These are phyloP conservation scores for Meredithiella fracta DNA, from an alignment of 2,329 filamentous ascomycete species.

Conservation along the genomic window DNA sequence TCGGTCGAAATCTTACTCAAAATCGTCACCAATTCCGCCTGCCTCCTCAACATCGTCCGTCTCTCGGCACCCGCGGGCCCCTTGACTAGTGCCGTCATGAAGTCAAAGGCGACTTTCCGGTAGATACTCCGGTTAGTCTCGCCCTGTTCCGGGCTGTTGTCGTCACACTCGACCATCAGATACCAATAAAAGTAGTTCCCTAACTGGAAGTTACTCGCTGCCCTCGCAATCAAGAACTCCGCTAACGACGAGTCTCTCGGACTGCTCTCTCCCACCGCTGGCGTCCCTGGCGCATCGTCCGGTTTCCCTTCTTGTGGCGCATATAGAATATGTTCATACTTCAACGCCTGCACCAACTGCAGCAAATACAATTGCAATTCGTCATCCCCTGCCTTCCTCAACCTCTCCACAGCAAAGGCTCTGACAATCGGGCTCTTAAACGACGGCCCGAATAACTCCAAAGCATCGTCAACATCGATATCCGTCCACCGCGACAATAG, in stretches of 20 bases:
- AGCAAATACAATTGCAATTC: conserved; percentile 82
- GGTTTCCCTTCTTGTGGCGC: not conserved
- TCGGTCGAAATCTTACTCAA: conserved; percentile 80
- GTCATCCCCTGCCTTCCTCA: conserved; percentile 82
- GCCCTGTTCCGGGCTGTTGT: conserved; percentile 58
- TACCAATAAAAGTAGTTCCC: conserved; percentile 98
- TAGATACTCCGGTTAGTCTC: conserved; percentile 70
- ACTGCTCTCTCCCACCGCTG: not conserved
- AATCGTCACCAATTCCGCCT: conserved; percentile 78
- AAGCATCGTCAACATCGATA: conserved; percentile 89
- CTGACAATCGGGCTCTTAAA: conserved; percentile 80
- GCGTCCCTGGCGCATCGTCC: not conserved
- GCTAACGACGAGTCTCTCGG: conserved; percentile 64
- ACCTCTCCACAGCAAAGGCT: conserved; percentile 79
- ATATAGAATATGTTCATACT: conserved; percentile 63
- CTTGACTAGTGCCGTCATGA: conserved; percentile 74
- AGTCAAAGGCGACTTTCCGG: conserved; percentile 85
- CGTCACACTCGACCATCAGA: conserved; percentile 92
- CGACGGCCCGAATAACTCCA: conserved; percentile 81
- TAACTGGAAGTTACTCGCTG: conserved; percentile 72
- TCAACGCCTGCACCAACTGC: conserved; percentile 88
- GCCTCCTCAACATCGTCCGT: conserved; percentile 61
- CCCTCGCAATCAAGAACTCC: conserved; percentile 73
- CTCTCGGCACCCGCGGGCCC: conserved; percentile 53
- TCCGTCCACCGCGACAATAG: conserved; percentile 87